Evolutionary conservation across 331 rosid genomes (phyloP), one percentile per base, ranked within the genome.

Genomic region (Pyrus hybrid): DNA sequence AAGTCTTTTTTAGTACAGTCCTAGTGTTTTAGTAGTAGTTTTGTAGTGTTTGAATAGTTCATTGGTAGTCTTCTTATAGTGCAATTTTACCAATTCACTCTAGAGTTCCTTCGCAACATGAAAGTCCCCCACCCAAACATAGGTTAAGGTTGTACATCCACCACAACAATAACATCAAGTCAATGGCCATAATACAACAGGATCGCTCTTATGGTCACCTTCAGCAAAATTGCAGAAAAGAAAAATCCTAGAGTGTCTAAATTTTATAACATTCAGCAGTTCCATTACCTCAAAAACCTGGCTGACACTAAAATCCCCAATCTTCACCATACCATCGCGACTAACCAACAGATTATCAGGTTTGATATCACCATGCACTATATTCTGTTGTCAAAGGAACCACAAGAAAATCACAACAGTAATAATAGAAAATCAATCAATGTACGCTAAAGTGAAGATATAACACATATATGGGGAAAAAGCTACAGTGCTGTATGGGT

Each of bases 331-430:
- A 75, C 98, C 97, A 67, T 82, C 76, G 16, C 57, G 86, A 22
- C 93, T 87, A 70, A 95, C 81, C 89, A 95, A 76, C 85, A 95
- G 83, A 88, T 95, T 95, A 81, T 95, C 99, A 35, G 99, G 99
- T 80, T 95, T 95, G 70, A 95, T 92, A 87, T 95, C 99, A 33
- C 98, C 94, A 43, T 95, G 99, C 43, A 95, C 96, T 75, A 95
- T 91, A 80, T 91, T 87, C 98, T 95, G 97, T 86, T 76, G 67
- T 58, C 83, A 75, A 77, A 78, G 61, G 56, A 73, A 80, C 81
- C 17, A 57, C 41, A 23, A 18, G 11, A 70, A 76, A 63, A 16
- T 58, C 78, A 66, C 83, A 81, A 79, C 29, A 51, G 12, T 47
- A 33, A 65, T 70, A 66, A 43, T 54, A 5, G 64, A 18, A 67